Percentiles rank a stretch among this genome's conserved stretches.
Conservation (phyloP, 805 yeast species). For the Candida berthetii region DNA sequence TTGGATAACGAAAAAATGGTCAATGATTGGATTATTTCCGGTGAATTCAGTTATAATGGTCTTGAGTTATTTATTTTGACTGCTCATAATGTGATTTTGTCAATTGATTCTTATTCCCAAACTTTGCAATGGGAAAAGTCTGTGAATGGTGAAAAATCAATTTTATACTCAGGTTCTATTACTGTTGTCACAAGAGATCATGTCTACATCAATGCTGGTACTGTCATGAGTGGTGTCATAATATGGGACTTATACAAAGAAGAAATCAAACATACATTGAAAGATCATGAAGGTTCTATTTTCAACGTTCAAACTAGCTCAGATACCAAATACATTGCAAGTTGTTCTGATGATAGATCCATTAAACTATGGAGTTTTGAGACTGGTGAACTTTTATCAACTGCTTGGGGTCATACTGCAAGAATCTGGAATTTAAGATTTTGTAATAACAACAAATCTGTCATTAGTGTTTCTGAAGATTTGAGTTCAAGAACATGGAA, state of each 20-base stretch:
- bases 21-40: constrained; percentile 77
- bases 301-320: constrained; percentile 67
- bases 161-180: constrained; percentile 83
- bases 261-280: constrained; percentile 45
- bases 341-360: constrained; percentile 94
- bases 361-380: constrained; percentile 66
- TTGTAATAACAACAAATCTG: constrained; percentile 28
- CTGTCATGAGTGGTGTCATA: constrained; percentile 84
- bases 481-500: constrained; percentile 80
- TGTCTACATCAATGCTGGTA: constrained; percentile 76
- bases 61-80: constrained; percentile 50
- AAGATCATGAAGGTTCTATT: constrained; percentile 87
- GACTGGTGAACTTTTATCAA: constrained; percentile 53
- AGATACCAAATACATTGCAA: constrained; percentile 49
- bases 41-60: constrained; percentile 38
- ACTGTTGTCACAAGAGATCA: constrained; percentile 33
- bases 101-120: constrained; percentile 24
- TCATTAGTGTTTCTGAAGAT: constrained; percentile 81
- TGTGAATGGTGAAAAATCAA: constrained; percentile 65
- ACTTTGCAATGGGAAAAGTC: constrained; percentile 23
- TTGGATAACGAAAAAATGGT: constrained; percentile 38
- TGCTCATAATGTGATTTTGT: constrained; percentile 68
- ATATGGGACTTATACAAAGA: constrained; percentile 59
- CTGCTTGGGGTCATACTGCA: constrained; percentile 97
- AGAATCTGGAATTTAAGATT: constrained; percentile 84